Percentiles rank a stretch among this genome's conserved stretches.
Conservation (phyloP, 176 grass and related monocot species). For the Triticum timopheevii region DNA sequence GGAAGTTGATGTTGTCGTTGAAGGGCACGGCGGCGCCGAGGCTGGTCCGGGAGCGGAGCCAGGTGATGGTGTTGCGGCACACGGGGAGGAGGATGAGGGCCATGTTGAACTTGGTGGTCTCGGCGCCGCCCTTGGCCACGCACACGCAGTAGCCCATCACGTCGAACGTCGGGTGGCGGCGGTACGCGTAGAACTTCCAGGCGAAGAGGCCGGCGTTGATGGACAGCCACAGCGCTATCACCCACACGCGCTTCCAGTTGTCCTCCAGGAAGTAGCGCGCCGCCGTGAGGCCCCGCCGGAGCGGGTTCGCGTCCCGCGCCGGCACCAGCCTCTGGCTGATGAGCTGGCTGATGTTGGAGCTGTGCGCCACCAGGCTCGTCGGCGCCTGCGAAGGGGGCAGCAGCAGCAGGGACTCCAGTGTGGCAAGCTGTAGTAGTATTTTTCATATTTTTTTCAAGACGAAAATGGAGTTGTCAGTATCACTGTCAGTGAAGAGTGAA, state of each 20-base stretch:
- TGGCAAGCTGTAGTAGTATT: constrained; percentile 54
- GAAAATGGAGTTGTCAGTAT: not conserved
- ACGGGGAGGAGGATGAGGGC: constrained; percentile 66
- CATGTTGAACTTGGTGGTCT: constrained; percentile 84
- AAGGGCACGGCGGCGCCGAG: constrained; percentile 52
- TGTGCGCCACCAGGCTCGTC: constrained; percentile 31
- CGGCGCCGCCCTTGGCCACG: constrained; percentile 69
- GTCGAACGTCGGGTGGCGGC: constrained; percentile 36
- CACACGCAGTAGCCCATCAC: constrained; percentile 80
- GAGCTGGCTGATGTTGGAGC: constrained; percentile 82
- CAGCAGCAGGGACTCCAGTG: constrained; percentile 72
- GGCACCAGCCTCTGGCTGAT: constrained; percentile 86
- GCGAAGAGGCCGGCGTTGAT: constrained; percentile 67
- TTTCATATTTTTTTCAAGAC: not conserved
- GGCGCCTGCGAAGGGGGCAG: constrained; percentile 44
- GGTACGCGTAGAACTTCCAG: constrained; percentile 67
- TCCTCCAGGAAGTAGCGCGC: constrained; percentile 82
- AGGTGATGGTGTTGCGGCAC: constrained; percentile 72
- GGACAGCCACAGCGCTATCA: constrained; percentile 72
- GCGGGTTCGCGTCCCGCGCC: constrained; percentile 34
- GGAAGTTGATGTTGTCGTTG: constrained; percentile 85
- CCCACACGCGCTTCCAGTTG: constrained; percentile 96
- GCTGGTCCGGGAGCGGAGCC: constrained; percentile 51
- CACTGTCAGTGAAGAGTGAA: not conserved
- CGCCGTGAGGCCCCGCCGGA: constrained; percentile 36